Conservation (phyloP, 2,329 filamentous ascomycete species). For the Ilyonectria sp. region DNA sequence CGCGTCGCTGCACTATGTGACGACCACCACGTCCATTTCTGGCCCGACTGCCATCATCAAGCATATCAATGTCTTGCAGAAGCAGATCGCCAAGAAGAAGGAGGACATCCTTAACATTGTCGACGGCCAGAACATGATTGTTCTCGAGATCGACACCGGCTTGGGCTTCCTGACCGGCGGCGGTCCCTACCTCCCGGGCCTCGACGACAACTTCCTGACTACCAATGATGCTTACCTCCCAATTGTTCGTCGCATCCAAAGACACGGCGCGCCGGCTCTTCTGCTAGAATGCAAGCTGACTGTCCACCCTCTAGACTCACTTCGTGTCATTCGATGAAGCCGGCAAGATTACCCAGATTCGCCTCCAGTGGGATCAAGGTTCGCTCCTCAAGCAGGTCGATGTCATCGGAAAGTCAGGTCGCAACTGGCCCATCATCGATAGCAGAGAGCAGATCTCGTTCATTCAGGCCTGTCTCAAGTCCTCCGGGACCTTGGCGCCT, state of each 20-base stretch:
- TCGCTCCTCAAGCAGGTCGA: slow-evolving; percentile 94
- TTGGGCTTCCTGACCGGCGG: slow-evolving; percentile 87
- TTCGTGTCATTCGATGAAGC: slow-evolving; percentile 86
- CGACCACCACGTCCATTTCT: slow-evolving; percentile 83
- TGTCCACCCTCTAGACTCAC: slow-evolving; percentile 75
- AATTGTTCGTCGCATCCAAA: slow-evolving; percentile 73
- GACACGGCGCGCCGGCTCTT: neutral
- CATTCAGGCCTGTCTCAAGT: slow-evolving; percentile 74
- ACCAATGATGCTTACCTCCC: slow-evolving; percentile 85
- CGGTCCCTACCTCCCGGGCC: slow-evolving; percentile 86
- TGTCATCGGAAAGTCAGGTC: slow-evolving; percentile 89
- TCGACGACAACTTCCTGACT: slow-evolving; percentile 95
- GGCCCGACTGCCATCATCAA: slow-evolving; percentile 84
- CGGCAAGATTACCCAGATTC: slow-evolving; percentile 87
- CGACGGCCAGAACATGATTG: slow-evolving; percentile 79
- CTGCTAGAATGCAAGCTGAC: slow-evolving; percentile 28
- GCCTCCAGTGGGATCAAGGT: slow-evolving; percentile 95
- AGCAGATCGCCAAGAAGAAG: slow-evolving; percentile 86
- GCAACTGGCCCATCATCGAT: slow-evolving; percentile 96
- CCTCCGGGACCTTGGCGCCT: slow-evolving; percentile 56
- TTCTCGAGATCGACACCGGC: slow-evolving; percentile 87
- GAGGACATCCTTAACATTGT: slow-evolving; percentile 83
- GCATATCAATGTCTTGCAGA: slow-evolving; percentile 80
- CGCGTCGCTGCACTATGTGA: slow-evolving; percentile 88
- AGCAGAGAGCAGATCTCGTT: slow-evolving; percentile 86